Base-by-base conservation (phyloP, 1,284 basidiomycete species). In the Microbotryum saponariae region DNA sequence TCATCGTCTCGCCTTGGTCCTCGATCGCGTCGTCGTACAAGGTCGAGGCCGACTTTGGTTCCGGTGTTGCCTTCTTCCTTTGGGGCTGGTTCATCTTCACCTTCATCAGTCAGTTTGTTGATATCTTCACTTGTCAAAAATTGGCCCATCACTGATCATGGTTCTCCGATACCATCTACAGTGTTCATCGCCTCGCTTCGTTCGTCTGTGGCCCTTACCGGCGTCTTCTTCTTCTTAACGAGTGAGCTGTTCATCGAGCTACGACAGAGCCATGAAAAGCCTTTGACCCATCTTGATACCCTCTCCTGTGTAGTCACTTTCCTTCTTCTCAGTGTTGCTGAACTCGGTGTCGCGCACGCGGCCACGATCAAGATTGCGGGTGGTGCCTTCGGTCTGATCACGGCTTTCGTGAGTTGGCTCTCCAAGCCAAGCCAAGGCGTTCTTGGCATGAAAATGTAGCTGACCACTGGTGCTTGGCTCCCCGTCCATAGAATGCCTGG, bases 181-280 rank as follows among this genome's bases (percentile, higher is more conserved):
- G 51, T 66, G 73, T 64, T 77, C 56, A 51, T 89, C 57, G 85
- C 81, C 2, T 77, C 85, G 0, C 74, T 89, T 10, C 82, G 85
- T 58, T 84, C 83, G 50, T 88, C 83, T 59, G 56, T 87, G 37
- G 82, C 81, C 2, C 81, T 90, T 58, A 79, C 85, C 50, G 71
- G 79, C 4, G 79, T 94, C 31, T 88, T 97, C 77, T 80, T 82
- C 74, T 83, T 83, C 78, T 82, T 96, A 6, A 79, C 83, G 33
- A 54, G 68, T 78, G 66, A 63, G 68, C 71, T 51, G 59, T 73
- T 25, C 44, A 18, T 16, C 20, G 33, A 16, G 25, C n/a, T 20
- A 56, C 14, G 18, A 42, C 16, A 18, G 14, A 18, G 37, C 37
- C 37, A 18, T 6, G 37, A 42, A 42, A 42, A 12, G 14, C 37